These are phyloP conservation scores for Immersiporthe knoxdaviesiana DNA, from an alignment of 2,329 filamentous ascomycete species.

Conservation along the genomic window DNA sequence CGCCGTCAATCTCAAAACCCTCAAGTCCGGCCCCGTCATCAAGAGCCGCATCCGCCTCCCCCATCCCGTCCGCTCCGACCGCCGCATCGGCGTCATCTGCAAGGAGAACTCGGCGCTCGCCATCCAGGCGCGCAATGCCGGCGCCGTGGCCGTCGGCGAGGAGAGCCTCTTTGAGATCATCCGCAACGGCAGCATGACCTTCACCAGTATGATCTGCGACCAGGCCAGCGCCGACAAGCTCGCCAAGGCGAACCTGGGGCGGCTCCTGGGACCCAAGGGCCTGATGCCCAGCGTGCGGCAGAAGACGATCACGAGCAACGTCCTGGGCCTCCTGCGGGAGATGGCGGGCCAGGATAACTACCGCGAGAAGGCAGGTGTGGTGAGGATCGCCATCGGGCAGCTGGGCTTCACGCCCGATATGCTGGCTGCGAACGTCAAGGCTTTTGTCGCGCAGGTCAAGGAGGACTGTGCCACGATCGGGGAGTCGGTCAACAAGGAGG, in stretches of 20 bases:
- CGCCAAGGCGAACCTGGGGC: constrained; percentile 76
- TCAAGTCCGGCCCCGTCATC: constrained; percentile 83
- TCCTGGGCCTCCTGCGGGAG: constrained; percentile 74
- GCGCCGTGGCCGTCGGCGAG: constrained; percentile 83
- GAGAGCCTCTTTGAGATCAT: constrained; percentile 83
- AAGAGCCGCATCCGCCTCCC: constrained; percentile 88
- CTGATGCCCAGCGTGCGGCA: constrained; percentile 90
- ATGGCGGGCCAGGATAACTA: constrained; percentile 86
- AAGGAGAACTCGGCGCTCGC: constrained; percentile 77
- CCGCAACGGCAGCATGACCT: constrained; percentile 73
- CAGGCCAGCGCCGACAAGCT: constrained; percentile 75
- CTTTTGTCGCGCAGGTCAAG: constrained; percentile 76
- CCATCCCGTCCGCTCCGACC: constrained; percentile 85
- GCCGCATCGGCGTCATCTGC: constrained; percentile 88
- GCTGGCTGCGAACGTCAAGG: constrained; percentile 81
- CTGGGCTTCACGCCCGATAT: constrained; percentile 86
- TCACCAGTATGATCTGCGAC: constrained; percentile 89
- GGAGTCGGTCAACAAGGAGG: constrained; percentile 69
- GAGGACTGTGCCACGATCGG: constrained; percentile 70
- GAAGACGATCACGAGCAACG: constrained; percentile 84
- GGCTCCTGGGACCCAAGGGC: constrained; percentile 83
- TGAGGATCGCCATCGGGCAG: constrained; percentile 90
- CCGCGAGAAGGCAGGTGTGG: constrained; percentile 80
- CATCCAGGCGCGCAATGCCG: constrained; percentile 73
- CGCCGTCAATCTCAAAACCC: constrained; percentile 78